Percentiles rank a stretch among this genome's conserved stretches.
Evolutionary conservation across 345 rosid genomes (phyloP).

Genomic region (Citrus medica): DNA sequence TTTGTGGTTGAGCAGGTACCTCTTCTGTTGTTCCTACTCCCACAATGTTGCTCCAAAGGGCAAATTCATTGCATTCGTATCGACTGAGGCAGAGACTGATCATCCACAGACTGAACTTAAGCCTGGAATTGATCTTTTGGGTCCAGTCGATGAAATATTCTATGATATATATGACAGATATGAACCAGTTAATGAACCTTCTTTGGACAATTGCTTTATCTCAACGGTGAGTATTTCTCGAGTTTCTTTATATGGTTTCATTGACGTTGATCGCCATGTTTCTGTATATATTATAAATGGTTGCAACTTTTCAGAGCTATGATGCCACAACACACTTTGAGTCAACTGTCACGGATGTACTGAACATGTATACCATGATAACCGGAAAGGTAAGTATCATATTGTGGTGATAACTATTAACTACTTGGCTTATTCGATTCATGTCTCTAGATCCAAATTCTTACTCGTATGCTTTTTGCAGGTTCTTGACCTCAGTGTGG

Average conservation of each 20-base stretch:
- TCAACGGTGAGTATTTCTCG: constrained; percentile 55
- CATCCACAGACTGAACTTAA: constrained; percentile 68
- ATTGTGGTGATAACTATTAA: background rate
- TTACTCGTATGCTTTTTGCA: constrained; percentile 17
- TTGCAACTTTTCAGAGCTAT: constrained; percentile 65
- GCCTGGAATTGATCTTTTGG: constrained; percentile 83
- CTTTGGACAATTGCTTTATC: constrained; percentile 88
- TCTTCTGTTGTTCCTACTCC: constrained; percentile 91
- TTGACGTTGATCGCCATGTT: background rate
- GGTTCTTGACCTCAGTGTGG: constrained; percentile 86
- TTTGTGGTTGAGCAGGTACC: constrained; percentile 52
- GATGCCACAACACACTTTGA: constrained; percentile 98
- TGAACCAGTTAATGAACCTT: constrained; percentile 78
- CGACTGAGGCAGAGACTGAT: constrained; percentile 90
- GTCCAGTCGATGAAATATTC: constrained; percentile 85
- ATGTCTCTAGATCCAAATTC: background rate
- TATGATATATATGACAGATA: constrained; percentile 73
- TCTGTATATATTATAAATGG: background rate
- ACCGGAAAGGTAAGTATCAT: constrained; percentile 80
- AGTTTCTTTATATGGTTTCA: background rate
- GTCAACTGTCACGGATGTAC: constrained; percentile 82
- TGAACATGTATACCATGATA: constrained; percentile 85
- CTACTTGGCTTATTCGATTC: background rate
- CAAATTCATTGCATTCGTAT: constrained; percentile 88
- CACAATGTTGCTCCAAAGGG: constrained; percentile 98